Percentiles rank a stretch among this genome's conserved stretches.
phyloP scores from a whole-genome alignment of 352 stramenopile genomes.

The Poterioochromonas sp. region DNA sequence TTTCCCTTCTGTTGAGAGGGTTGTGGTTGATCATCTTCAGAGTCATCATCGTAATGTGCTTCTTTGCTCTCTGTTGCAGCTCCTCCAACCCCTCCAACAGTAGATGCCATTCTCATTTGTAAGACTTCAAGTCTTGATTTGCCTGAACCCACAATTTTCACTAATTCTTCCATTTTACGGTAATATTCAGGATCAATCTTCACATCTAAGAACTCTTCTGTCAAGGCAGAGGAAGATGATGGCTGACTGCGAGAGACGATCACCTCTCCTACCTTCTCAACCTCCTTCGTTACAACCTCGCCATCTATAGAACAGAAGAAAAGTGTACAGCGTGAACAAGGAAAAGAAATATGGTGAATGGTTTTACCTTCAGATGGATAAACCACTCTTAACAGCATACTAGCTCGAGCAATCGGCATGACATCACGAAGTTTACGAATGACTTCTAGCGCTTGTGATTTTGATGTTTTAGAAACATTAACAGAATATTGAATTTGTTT shows the following conservation, averaged over 20 bases:
- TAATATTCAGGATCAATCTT: background rate
- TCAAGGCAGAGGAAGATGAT: background rate
- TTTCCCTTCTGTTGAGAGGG: background rate
- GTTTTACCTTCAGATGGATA: constrained; percentile 23
- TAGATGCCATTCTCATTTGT: background rate
- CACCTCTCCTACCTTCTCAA: background rate
- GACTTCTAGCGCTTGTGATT: constrained; percentile 21
- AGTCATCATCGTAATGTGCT: background rate
- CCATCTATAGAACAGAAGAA: no score
- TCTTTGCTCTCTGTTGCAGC: background rate
- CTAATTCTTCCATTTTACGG: constrained; percentile 15
- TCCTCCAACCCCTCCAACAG: no score
- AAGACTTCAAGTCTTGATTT: background rate
- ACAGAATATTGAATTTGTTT: constrained; percentile 26
- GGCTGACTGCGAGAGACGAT: background rate
- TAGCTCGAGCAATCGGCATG: constrained; percentile 22
- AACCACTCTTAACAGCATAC: constrained; percentile 37
- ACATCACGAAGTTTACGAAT: constrained; percentile 9
- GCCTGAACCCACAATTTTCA: background rate
- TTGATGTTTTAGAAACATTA: constrained; percentile 10
- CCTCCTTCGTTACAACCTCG: background rate
- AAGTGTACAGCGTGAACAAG: no score
- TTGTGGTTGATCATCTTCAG: background rate
- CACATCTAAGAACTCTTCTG: background rate
- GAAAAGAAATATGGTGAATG: no score